Evolutionary conservation across 768 basidiomycete genomes (phyloP).

Genomic region (Leucocoprinus birnbaumii): DNA sequence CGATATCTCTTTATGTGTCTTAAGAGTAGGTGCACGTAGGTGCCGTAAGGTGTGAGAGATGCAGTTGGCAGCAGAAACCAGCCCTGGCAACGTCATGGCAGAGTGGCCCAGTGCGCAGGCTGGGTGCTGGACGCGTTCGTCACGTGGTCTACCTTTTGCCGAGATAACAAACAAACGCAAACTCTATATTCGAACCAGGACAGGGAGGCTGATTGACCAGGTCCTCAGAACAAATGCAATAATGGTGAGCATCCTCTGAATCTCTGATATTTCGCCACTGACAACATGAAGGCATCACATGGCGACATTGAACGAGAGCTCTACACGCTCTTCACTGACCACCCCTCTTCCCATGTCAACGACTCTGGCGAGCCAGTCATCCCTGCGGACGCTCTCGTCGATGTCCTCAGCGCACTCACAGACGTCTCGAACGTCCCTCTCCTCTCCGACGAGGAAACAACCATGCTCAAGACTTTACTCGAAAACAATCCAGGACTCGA

Average conservation of each 20-base stretch:
- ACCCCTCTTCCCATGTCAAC: constrained; percentile 57
- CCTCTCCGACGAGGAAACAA: constrained; percentile 61
- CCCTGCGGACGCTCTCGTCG: constrained; percentile 67
- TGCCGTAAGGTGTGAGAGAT: no score
- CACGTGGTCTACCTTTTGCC: no score
- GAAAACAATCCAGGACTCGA: constrained; percentile 58
- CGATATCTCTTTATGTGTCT: no score
- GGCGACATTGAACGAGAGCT: constrained; percentile 68
- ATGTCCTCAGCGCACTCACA: constrained; percentile 65
- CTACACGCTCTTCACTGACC: constrained; percentile 61
- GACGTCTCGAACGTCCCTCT: constrained; percentile 55
- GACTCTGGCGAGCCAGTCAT: constrained; percentile 61
- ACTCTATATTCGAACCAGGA: neutral
- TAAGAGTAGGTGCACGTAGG: no score
- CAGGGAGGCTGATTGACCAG: neutral
- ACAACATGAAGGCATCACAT: constrained; percentile 7
- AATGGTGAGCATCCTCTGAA: neutral
- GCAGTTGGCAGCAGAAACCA: no score
- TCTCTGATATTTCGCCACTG: neutral
- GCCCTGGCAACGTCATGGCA: no score
- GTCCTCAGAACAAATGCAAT: neutral
- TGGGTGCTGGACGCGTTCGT: no score
- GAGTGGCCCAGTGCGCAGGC: no score
- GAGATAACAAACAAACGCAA: neutral
- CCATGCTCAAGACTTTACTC: constrained; percentile 55